Evolutionary conservation across 1,284 basidiomycete genomes (phyloP).

Genomic region (Microbotryum saponariae): DNA sequence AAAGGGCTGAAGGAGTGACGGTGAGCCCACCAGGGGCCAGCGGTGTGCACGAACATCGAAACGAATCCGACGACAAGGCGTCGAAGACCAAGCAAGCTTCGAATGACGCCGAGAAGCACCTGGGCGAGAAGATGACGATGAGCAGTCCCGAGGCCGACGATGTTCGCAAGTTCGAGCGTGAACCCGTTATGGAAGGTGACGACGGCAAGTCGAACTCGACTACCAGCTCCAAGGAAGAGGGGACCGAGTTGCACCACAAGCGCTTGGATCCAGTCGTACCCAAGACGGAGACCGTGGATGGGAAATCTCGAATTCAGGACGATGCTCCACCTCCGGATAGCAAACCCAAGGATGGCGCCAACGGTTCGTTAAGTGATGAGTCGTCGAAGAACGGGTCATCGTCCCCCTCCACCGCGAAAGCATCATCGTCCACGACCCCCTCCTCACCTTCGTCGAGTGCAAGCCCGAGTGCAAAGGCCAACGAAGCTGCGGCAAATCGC

Average conservation of each 20-base stretch:
- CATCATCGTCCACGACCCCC: no score
- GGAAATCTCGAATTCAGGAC: constrained; percentile 2
- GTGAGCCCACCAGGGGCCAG: not conserved
- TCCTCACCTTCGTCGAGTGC: no score
- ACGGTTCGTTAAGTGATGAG: not conserved
- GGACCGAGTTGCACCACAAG: no score
- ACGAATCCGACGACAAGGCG: not conserved
- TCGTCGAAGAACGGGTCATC: not conserved
- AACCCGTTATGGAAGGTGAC: no score
- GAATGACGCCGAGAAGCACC: not conserved
- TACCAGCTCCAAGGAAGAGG: no score
- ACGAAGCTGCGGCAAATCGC: constrained; percentile 20
- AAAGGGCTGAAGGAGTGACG: constrained; percentile 29
- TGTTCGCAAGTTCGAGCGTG: constrained; percentile 10
- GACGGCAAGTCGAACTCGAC: no score
- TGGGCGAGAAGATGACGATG: constrained; percentile 1
- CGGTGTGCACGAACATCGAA: constrained; percentile 6
- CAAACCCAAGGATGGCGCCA: constrained; percentile 9
- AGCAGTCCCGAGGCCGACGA: constrained; percentile 14
- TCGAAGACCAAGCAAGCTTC: constrained; percentile 1
- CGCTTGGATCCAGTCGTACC: not conserved
- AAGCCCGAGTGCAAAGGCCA: constrained; percentile 6
- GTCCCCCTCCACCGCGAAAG: no score
- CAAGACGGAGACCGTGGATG: constrained; percentile 4
- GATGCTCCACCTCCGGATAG: constrained; percentile 17